Evolutionary conservation across 2,329 filamentous ascomycete species (phyloP).

Genomic region (Fusarium agapanthi): DNA sequence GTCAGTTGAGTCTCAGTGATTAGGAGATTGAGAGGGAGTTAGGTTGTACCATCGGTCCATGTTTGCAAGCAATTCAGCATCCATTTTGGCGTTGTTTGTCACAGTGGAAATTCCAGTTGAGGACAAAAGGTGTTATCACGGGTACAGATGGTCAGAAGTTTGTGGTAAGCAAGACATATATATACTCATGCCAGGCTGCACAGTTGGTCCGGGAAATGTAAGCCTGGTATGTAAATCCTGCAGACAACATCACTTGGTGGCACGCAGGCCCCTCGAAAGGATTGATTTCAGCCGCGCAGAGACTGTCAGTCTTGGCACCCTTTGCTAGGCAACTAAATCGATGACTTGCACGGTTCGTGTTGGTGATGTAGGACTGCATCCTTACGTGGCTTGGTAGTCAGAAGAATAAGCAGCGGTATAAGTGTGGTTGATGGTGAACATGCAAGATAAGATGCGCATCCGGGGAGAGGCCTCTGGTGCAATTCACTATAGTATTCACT

Average conservation of each 20-base stretch:
- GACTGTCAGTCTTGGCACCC: not conserved
- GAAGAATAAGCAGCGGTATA: slow-evolving; percentile 41
- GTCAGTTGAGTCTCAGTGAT: not conserved
- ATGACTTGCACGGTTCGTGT: not conserved
- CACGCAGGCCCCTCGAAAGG: not conserved
- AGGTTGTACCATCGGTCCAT: slow-evolving; percentile 49
- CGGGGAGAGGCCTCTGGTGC: not conserved
- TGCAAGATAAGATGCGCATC: not conserved
- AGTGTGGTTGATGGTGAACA: slow-evolving; percentile 42
- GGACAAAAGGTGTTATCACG: not conserved
- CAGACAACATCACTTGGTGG: not conserved
- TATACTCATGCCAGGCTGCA: not conserved
- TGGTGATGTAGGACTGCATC: not conserved
- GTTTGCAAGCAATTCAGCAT: slow-evolving; percentile 43
- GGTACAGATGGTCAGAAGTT: not conserved
- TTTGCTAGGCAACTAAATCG: slow-evolving; percentile 12
- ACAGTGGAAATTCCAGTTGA: not conserved
- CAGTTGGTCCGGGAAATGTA: not conserved
- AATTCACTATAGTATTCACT: not conserved
- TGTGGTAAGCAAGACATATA: not conserved
- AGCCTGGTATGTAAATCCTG: not conserved
- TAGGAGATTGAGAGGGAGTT: not conserved
- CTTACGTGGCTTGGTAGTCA: slow-evolving; percentile 38
- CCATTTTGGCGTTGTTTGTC: slow-evolving; percentile 39
- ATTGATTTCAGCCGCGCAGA: not conserved